Evolutionary conservation across 1,284 basidiomycete species (phyloP).

Genomic region (Microbotryum saponariae): DNA sequence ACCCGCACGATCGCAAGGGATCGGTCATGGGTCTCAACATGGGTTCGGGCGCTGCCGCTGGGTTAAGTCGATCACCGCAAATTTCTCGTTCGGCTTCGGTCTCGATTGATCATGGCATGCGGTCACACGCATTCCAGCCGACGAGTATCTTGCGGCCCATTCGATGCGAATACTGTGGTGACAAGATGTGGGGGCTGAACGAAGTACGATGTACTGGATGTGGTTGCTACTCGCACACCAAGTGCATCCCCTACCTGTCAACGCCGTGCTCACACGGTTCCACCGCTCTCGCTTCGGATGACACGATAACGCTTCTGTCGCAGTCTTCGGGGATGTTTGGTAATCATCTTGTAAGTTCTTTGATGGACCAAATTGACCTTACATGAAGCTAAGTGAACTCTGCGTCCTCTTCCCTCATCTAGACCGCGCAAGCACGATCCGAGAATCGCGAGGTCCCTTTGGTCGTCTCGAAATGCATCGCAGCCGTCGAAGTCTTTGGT

Average conservation of each 20-base stretch:
- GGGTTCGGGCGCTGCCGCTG: too few relatives aligned
- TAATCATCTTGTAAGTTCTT: constrained; percentile 30
- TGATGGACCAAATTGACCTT: too few relatives aligned
- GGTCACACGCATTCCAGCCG: constrained; percentile 78
- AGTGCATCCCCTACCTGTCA: constrained; percentile 44
- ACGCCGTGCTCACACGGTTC: constrained; percentile 35
- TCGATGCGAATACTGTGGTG: constrained; percentile 87
- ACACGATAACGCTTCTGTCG: constrained; percentile 15
- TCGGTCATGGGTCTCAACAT: too few relatives aligned
- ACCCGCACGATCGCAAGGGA: too few relatives aligned
- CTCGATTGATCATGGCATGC: constrained; percentile 17
- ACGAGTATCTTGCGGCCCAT: constrained; percentile 80
- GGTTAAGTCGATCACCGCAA: too few relatives aligned
- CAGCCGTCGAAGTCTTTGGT: constrained; percentile 78
- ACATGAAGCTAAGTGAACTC: neutral
- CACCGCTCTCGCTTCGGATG: constrained; percentile 13
- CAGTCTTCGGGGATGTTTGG: constrained; percentile 31
- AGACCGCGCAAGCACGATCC: constrained; percentile 26
- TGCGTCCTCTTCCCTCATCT: neutral
- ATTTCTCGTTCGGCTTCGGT: too few relatives aligned
- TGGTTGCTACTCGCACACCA: constrained; percentile 46
- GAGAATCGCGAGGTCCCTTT: constrained; percentile 57
- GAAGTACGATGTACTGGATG: constrained; percentile 75
- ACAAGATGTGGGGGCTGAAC: constrained; percentile 97
- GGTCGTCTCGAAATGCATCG: constrained; percentile 91